Base-by-base conservation (phyloP, 805 yeast genomes). In the Huiozyma sinensis region DNA sequence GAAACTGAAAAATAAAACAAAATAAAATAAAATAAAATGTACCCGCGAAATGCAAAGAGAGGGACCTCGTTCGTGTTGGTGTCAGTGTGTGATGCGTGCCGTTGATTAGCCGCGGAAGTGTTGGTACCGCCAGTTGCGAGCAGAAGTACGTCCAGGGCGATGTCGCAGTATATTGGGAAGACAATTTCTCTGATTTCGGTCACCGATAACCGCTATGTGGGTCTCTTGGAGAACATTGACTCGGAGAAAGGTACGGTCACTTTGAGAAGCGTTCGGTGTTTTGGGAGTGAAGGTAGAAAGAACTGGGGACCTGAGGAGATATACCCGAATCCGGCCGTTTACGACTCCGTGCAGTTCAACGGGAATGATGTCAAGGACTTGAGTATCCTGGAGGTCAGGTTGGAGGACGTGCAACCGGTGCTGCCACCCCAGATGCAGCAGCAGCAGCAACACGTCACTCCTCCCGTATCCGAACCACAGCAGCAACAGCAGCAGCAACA, bases 131-230 rank as follows among this genome's bases (percentile, higher is more conserved):
- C n/a, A 28, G 41, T 27, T n/a, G 35, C 28, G 12, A 8, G 28
- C 6, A 39, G 33, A 8, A 36, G 11, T 38, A 7, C 24, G 4
- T 17, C 24, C 24, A 17, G 24, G 24, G 24, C n/a, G n/a, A 92
- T 92, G 97, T 82, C 97, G 39, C 88, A 88, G 58, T 89, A 82
- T 64, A 83, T 88, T 52, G 97, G 97, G 7, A 86, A 86, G 62
- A 81, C 90, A 42, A 57, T 60, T 29, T 54, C 61, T 6, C 44
- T 57, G 49, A 51, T 61, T 43, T 58, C 64, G 13, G 57, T 56
- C 7, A 57, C 59, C 5, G 61, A 53, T 28, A 56, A 50, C 49
- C 79, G 95, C 50, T 90, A 90, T 60, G 92, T 87, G 46, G 98
- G 98, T 31, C 68, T 76, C n/a, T 72, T 90, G 58, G 87, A 85